Percentiles rank a stretch among this genome's conserved stretches.
These are phyloP conservation scores for Phytophthora pseudosyringae DNA, from an alignment of 352 stramenopile genomes.

Conservation along the genomic window DNA sequence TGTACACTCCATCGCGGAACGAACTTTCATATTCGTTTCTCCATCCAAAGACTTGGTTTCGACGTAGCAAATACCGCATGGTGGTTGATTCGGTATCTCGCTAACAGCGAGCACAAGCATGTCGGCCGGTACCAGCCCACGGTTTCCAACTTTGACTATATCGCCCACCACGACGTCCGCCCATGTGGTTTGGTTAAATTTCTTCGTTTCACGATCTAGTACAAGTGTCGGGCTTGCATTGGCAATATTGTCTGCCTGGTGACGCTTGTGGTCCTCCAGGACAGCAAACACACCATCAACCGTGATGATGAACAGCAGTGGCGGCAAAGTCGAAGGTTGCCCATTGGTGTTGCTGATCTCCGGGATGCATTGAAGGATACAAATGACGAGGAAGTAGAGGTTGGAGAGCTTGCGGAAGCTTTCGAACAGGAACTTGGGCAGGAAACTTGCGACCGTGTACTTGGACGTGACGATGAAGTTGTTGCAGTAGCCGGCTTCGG, in stretches of 20 bases:
- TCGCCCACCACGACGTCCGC: slow-evolving; percentile 88
- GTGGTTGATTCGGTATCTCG: slow-evolving; percentile 61
- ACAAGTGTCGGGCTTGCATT: slow-evolving; percentile 78
- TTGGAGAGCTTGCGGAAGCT: slow-evolving; percentile 93
- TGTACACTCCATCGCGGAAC: slow-evolving; percentile 79
- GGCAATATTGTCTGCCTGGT: slow-evolving; percentile 82
- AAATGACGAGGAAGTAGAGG: slow-evolving; percentile 94
- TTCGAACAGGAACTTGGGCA: slow-evolving; percentile 93
- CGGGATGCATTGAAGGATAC: slow-evolving; percentile 86
- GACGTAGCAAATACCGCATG: slow-evolving; percentile 86
- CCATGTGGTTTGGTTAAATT: slow-evolving; percentile 73
- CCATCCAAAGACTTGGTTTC: slow-evolving; percentile 93
- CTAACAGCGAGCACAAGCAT: slow-evolving; percentile 84
- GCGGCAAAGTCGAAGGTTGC: slow-evolving; percentile 86
- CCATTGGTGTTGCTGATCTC: slow-evolving; percentile 92
- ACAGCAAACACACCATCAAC: slow-evolving; percentile 90
- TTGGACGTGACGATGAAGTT: slow-evolving; percentile 94
- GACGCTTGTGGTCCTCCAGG: slow-evolving; percentile 89
- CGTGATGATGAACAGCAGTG: slow-evolving; percentile 91
- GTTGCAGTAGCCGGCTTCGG: slow-evolving; percentile 68
- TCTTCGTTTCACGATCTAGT: slow-evolving; percentile 48
- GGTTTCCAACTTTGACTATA: slow-evolving; percentile 80
- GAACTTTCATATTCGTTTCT: slow-evolving; percentile 94
- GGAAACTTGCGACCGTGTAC: slow-evolving; percentile 89
- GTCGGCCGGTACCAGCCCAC: slow-evolving; percentile 85